Evolutionary conservation across 2,329 filamentous ascomycete genomes (phyloP), one percentile per base, ranked within the genome.

Genomic region (Neofusicoccum kwambonambiense): DNA sequence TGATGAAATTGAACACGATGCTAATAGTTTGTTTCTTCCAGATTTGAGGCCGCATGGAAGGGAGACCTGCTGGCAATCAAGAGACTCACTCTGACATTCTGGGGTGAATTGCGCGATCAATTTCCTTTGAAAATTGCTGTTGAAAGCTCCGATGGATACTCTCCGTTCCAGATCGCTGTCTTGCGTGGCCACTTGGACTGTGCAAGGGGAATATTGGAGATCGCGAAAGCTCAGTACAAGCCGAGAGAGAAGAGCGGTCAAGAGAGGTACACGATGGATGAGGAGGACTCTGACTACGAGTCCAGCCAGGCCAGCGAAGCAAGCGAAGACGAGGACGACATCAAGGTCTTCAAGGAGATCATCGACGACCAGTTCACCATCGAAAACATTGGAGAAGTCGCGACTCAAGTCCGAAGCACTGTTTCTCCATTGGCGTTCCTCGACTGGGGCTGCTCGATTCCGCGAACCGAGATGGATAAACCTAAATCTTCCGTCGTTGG

Each of bases 11-110:
- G 27, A 31, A 31, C 27, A 31, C 27, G 27, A 42, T 19, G 6
- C 39, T 57, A 45, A 57, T 41, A 22, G 7, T 13, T 17, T 31
- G 2, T 44, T 52, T 7, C 19, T 7, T 77, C 2, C 39, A 87
- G 85, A 7, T 90, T 91, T 73, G 87, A 94, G 71, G 90, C 90
- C 41, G 87, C 87, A 4, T 95, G 90, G 90, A 70, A 70, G 4
- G 89, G 89, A n/a, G 86, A 95, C 69, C 68, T 90, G 1, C 80
- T 86, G 1, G 86, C 80, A 3, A 86, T 94, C 75, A 91, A 90
- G 71, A 75, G 78, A 13, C 78, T 91, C 42, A 90, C 89, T 1
- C 77, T 91, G 19, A 77, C 81, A 11, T 77, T 84, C 1, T 90
- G 88, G 85, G 80, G 84, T 12, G 72, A 79, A 4, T 78, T 83